Percentiles rank a stretch among this genome's conserved stretches.
These are phyloP conservation scores for Apiospora saccharicola DNA, from an alignment of 2,329 filamentous ascomycete genomes.

Conservation along the genomic window DNA sequence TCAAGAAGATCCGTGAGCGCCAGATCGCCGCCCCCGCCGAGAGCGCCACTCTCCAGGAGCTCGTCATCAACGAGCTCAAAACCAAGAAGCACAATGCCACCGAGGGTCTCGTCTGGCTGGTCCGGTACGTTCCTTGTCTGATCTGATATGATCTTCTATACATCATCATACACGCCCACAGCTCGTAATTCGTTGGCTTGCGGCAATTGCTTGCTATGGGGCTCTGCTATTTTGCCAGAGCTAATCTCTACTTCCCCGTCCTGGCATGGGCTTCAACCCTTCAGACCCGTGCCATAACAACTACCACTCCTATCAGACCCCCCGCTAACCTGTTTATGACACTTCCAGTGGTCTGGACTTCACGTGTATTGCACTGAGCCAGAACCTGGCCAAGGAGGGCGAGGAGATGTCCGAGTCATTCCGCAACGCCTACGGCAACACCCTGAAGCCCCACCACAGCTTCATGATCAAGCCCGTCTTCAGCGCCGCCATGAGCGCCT, in stretches of 20 bases:
- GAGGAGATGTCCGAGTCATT: conserved; percentile 89
- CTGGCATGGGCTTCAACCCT: background rate
- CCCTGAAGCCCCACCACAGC: conserved; percentile 90
- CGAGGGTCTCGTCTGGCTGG: conserved; percentile 90
- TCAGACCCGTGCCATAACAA: conserved; percentile 26
- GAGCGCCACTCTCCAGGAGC: conserved; percentile 84
- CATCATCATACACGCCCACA: background rate
- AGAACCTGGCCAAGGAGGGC: conserved; percentile 72
- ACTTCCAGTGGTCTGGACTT: conserved; percentile 84
- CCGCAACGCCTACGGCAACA: conserved; percentile 81
- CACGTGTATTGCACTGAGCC: conserved; percentile 82
- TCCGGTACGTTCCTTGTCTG: conserved; percentile 65
- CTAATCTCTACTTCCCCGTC: background rate
- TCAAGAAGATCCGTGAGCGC: conserved; percentile 94
- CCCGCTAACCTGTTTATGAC: background rate
- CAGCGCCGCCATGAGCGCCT: conserved; percentile 89
- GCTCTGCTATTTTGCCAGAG: background rate
- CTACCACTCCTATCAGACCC: background rate
- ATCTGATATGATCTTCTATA: conserved; percentile 32
- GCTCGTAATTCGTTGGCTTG: background rate
- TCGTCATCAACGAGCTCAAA: conserved; percentile 87
- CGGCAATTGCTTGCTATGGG: background rate
- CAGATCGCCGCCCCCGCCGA: conserved; percentile 79
- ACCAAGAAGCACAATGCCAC: conserved; percentile 87
- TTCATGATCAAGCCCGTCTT: conserved; percentile 93